phyloP scores from a whole-genome alignment of 2,329 filamentous ascomycete genomes.

The Penicillium oxalicum region DNA sequence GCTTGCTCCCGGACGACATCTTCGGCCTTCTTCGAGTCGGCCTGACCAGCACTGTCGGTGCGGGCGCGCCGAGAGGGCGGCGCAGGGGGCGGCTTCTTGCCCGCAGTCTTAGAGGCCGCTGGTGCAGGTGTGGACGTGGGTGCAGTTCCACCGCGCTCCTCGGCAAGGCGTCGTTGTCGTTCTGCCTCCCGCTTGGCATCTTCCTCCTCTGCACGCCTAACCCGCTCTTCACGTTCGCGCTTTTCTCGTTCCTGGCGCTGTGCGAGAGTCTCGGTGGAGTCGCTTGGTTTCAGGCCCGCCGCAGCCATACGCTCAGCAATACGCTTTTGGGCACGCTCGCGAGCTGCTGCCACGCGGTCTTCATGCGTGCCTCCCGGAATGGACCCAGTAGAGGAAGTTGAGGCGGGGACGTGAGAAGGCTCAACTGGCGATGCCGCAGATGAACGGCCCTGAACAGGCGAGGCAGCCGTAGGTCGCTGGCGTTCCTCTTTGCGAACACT shows the following conservation, averaged over 20 bases:
- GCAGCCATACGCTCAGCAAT: constrained; percentile 96
- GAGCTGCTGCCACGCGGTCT: constrained; percentile 91
- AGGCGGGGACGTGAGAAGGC: constrained; percentile 42
- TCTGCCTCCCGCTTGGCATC: constrained; percentile 84
- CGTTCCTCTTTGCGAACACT: constrained; percentile 60
- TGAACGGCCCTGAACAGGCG: constrained; percentile 46
- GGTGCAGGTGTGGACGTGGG: constrained; percentile 59
- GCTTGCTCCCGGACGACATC: constrained; percentile 47
- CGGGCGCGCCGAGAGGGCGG: constrained; percentile 65
- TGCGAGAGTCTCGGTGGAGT: constrained; percentile 70
- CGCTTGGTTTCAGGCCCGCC: constrained; percentile 78
- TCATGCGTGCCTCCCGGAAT: constrained; percentile 83
- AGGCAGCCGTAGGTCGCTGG: constrained; percentile 47
- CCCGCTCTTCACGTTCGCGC: constrained; percentile 77
- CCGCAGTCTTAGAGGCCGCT: constrained; percentile 49
- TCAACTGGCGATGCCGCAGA: constrained; percentile 36
- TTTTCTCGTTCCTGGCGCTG: constrained; percentile 86
- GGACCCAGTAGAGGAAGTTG: constrained; percentile 60
- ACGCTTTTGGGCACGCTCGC: constrained; percentile 91
- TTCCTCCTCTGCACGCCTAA: constrained; percentile 88
- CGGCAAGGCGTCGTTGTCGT: constrained; percentile 72
- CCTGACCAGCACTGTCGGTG: constrained; percentile 49
- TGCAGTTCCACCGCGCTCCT: constrained; percentile 60
- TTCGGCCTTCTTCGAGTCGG: constrained; percentile 53
- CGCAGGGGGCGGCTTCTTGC: constrained; percentile 67